Evolutionary conservation across 495 filamentous ascomycete genomes (phyloP).

Genomic region (Xylaria grammica): DNA sequence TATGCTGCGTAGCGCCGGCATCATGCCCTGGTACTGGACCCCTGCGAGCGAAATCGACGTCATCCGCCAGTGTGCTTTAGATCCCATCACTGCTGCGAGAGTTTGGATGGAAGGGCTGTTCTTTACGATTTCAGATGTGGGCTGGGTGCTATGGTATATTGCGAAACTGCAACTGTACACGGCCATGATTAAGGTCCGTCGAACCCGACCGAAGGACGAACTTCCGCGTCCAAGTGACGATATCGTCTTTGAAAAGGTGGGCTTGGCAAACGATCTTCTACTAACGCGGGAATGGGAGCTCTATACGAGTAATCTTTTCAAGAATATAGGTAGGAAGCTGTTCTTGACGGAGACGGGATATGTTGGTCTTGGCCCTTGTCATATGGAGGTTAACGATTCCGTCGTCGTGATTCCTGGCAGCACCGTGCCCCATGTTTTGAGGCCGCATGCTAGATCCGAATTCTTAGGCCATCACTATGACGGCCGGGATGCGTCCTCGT

Average conservation of each 20-base stretch:
- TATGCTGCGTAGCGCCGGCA: slow-evolving; percentile 1
- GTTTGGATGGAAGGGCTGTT: background rate
- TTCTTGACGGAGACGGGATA: slow-evolving; percentile 14
- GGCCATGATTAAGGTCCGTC: background rate
- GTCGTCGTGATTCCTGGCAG: slow-evolving; percentile 11
- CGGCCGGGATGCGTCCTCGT: background rate
- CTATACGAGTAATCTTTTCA: slow-evolving; percentile 15
- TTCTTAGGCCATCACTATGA: background rate
- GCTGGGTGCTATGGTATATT: background rate
- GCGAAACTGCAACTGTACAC: background rate
- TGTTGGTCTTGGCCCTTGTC: slow-evolving; percentile 9
- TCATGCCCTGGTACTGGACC: slow-evolving; percentile 13
- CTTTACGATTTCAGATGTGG: background rate
- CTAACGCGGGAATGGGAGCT: background rate
- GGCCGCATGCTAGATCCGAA: background rate
- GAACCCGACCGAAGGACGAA: background rate
- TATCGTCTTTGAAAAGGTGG: background rate
- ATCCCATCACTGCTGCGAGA: background rate
- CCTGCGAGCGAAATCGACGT: slow-evolving; percentile 12
- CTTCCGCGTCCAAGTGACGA: background rate
- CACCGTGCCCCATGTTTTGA: slow-evolving; percentile 17
- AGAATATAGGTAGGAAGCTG: background rate
- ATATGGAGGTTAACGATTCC: background rate
- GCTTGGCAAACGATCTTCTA: background rate
- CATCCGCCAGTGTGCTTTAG: background rate